Evolutionary conservation across 2,329 filamentous ascomycete genomes (phyloP).

Genomic region (Purpureocillium takamizusanense): DNA sequence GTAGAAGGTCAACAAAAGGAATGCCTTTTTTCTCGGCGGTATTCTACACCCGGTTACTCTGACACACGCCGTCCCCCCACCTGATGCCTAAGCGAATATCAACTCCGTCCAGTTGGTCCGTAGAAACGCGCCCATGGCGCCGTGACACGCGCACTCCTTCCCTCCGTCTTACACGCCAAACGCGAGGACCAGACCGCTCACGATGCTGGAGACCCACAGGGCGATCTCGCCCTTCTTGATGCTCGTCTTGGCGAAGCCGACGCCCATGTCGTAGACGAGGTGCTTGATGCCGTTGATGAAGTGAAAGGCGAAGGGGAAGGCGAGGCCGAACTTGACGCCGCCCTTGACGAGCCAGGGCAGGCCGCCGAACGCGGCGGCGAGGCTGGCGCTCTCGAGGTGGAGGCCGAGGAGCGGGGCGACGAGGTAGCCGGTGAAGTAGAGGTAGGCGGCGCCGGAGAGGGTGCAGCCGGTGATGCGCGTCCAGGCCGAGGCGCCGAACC

Average conservation of each 20-base stretch:
- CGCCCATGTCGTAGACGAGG: constrained; percentile 40
- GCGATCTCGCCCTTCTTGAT: constrained; percentile 37
- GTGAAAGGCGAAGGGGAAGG: constrained; percentile 54
- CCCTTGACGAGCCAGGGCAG: constrained; percentile 53
- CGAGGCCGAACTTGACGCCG: constrained; percentile 42
- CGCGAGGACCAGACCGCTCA: constrained; percentile 33
- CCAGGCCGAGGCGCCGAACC: constrained; percentile 61
- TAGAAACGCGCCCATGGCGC: no score
- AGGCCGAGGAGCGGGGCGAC: constrained; percentile 63
- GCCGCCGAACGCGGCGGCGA: constrained; percentile 51
- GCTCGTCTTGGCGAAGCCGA: constrained; percentile 39
- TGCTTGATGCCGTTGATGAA: constrained; percentile 46
- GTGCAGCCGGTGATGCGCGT: constrained; percentile 77
- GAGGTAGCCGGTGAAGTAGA: constrained; percentile 74
- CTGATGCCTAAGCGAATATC: no score
- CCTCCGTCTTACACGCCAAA: constrained; percentile 33
- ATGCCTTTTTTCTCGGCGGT: constrained; percentile 1
- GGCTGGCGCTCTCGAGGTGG: constrained; percentile 49
- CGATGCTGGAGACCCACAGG: constrained; percentile 38
- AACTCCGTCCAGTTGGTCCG: no score
- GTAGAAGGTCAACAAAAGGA: constrained; percentile 3
- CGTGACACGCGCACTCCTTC: no score
- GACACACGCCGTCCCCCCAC: background rate
- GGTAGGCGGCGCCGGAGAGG: constrained; percentile 67
- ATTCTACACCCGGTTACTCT: constrained; percentile 3